Base-by-base conservation (phyloP, 1,284 basidiomycete genomes). In the Cystobasidium pallidum region DNA sequence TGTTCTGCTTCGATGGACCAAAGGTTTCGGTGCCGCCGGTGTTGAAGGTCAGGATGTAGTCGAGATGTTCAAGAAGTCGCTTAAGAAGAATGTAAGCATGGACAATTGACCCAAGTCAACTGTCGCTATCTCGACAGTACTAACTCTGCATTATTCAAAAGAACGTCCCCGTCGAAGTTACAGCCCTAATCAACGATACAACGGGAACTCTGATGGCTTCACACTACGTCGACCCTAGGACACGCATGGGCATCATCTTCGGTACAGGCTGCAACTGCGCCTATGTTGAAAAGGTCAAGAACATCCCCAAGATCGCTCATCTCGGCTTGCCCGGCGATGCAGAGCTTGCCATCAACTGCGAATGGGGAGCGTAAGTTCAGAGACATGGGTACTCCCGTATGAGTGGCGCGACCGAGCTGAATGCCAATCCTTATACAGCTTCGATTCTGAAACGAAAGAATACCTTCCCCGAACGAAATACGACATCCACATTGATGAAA, bases 191-290 rank as follows among this genome's bases (percentile, higher is more conserved):
- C 81, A 98, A 97, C 82, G 95, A 99, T 82, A 98, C 95, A 0
- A 98, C 95, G 0, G 94, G 94, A 64, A 96, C 94, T 2, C 87
- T 99, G 41, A 94, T 99, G 77, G 95, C 95, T 6, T 97, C 94
- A 6, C 90, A 92, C 83, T 99, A 99, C 64, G 94, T 98, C 76
- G 91, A 92, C 80, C 90, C 91, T 1, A 84, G 83, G 77, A 96
- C 94, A 47, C 90, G 91, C 80, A 95, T 97, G 76, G 94, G 92
- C 1, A 90, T 92, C 80, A 99, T 99, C 80, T 96, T 98, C 78
- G 96, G 95, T 45, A 99, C 95, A 1, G 95, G 95, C 0, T 99
- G 95, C 81, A 99, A 99, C 81, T 96, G 95, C 0, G 95, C 95
- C 3, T 83, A 83, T 78, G 82, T 82, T 81, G 95, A 99, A 81